These are phyloP conservation scores for Myxozyma vanderwaltii DNA, from an alignment of 805 yeast genomes.

Conservation along the genomic window DNA sequence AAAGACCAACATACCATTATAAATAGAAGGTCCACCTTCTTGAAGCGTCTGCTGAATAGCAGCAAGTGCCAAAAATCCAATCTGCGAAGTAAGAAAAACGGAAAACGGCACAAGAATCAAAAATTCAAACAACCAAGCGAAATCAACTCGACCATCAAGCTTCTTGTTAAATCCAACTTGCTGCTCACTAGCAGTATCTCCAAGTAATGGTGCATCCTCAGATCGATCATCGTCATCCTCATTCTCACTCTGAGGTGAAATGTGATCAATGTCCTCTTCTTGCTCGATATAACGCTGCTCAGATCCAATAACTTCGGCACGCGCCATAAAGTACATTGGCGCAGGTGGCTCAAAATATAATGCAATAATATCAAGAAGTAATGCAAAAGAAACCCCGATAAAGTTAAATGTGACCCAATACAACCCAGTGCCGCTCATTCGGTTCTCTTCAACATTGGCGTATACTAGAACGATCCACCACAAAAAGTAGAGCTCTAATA, in stretches of 20 bases:
- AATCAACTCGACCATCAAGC: constrained; percentile 50
- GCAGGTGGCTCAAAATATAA: constrained; percentile 32
- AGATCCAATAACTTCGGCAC: constrained; percentile 31
- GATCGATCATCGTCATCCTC: constrained; percentile 22
- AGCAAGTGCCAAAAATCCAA: constrained; percentile 59
- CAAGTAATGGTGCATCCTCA: constrained; percentile 42
- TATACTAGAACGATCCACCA: constrained; percentile 61
- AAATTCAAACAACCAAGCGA: constrained; percentile 83
- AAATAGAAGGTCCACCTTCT: constrained; percentile 51
- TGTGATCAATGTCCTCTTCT: constrained; percentile 25
- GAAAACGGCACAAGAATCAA: constrained; percentile 67
- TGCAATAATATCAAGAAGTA: constrained; percentile 31
- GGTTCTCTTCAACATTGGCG: constrained; percentile 53
- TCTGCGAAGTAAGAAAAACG: constrained; percentile 55
- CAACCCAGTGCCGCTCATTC: constrained; percentile 53
- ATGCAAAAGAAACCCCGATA: constrained; percentile 32
- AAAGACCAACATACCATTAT: constrained; percentile 15
- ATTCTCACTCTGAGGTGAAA: constrained; percentile 28
- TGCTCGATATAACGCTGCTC: constrained; percentile 21
- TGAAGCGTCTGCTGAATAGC: constrained; percentile 72
- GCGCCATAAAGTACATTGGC: constrained; percentile 34
- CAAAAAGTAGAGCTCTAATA: constrained; percentile 56
- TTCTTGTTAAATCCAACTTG: constrained; percentile 42
- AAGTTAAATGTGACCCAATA: constrained; percentile 45
- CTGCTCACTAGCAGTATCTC: constrained; percentile 56